Evolutionary conservation across 352 stramenopile genomes (phyloP).

Genomic region (Phytophthora tubulina): DNA sequence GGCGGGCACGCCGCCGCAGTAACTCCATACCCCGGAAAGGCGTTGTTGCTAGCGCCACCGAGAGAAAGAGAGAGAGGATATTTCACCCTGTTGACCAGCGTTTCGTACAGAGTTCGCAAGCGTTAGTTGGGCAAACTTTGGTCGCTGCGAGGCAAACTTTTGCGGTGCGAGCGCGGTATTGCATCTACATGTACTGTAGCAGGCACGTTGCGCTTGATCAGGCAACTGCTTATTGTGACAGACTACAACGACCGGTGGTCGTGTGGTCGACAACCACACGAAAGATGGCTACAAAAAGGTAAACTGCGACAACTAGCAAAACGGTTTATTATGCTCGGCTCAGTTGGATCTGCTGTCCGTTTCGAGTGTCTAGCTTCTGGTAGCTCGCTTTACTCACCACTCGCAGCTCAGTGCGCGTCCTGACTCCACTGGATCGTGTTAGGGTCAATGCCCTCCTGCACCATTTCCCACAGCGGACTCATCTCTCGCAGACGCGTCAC

Average conservation of each 20-base stretch:
- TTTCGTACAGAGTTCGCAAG: neutral
- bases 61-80: neutral
- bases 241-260: neutral
- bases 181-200: no score
- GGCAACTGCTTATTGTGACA: neutral
- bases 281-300: conserved; percentile 2
- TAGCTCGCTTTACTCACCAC: conserved; percentile 2
- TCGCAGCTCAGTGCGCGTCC: conserved; percentile 83
- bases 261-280: neutral
- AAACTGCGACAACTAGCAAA: conserved; percentile 33
- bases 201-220: neutral
- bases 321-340: conserved; percentile 19
- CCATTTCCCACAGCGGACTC: conserved; percentile 99
- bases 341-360: conserved; percentile 10
- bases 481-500: conserved; percentile 98
- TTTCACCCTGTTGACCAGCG: conserved; percentile 5
- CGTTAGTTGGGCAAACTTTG: neutral
- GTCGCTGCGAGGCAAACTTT: neutral
- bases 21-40: neutral
- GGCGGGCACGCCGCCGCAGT: conserved; percentile 7
- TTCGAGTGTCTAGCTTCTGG: conserved; percentile 2
- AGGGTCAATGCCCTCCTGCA: conserved; percentile 99
- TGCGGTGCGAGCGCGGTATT: neutral
- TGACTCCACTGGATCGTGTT: conserved; percentile 99
- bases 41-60: conserved; percentile 3